Conservation (phyloP, 2,329 filamentous ascomycete species). For the Cladosporium sphaerospermum region DNA sequence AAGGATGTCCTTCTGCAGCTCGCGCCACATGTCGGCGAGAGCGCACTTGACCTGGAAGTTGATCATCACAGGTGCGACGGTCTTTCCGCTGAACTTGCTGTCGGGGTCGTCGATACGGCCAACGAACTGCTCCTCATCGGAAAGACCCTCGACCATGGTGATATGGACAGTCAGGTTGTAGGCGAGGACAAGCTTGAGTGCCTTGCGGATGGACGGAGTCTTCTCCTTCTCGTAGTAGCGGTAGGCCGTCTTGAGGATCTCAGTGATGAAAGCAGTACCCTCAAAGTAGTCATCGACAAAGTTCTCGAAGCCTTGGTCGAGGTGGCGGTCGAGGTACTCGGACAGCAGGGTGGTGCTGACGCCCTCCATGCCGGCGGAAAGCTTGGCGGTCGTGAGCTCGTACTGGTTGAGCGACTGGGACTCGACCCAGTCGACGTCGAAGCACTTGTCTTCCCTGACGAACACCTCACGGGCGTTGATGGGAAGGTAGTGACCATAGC, state of each 20-base stretch:
- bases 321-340: slow-evolving; percentile 91
- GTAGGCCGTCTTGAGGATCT: slow-evolving; percentile 93
- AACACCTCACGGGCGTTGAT: slow-evolving; percentile 92
- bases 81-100: slow-evolving; percentile 84
- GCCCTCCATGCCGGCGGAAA: slow-evolving; percentile 84
- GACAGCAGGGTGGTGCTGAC: slow-evolving; percentile 74
- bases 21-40: slow-evolving; percentile 96
- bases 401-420: slow-evolving; percentile 72
- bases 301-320: slow-evolving; percentile 83
- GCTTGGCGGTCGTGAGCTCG: slow-evolving; percentile 77
- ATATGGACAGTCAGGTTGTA: slow-evolving; percentile 95
- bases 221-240: slow-evolving; percentile 87
- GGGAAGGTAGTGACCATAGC: slow-evolving; percentile 86
- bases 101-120: slow-evolving; percentile 81
- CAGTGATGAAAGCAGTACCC: slow-evolving; percentile 87
- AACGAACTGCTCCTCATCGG: slow-evolving; percentile 68
- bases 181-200: slow-evolving; percentile 85
- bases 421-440: slow-evolving; percentile 91
- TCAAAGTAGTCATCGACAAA: slow-evolving; percentile 97
- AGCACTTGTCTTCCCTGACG: slow-evolving; percentile 85
- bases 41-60: slow-evolving; percentile 99
- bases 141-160: slow-evolving; percentile 85
- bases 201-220: slow-evolving; percentile 86
- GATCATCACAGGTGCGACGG: slow-evolving; percentile 94
- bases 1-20: slow-evolving; percentile 90